Conservation (phyloP, 1,139 yeast species). For the Geotrichum restrictum region DNA sequence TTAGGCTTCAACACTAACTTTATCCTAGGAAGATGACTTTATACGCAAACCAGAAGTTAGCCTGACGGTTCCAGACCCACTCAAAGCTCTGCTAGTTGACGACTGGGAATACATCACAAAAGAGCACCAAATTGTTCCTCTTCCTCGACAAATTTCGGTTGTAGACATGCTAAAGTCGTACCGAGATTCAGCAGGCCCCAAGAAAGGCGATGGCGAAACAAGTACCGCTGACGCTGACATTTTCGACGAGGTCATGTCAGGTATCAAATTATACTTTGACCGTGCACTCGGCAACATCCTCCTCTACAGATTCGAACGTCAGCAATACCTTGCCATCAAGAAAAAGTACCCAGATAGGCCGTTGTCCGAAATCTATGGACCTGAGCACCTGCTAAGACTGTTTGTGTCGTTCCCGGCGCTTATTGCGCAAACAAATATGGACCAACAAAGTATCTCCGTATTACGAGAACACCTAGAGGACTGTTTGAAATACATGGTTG, state of each 20-base stretch:
- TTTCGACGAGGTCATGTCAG: constrained; percentile 61
- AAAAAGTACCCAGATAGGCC: constrained; percentile 41
- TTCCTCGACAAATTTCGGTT: constrained; percentile 58
- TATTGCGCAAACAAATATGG: constrained; percentile 76
- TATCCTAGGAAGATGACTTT: constrained; percentile 38
- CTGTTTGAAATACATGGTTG: constrained; percentile 48
- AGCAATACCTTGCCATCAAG: constrained; percentile 64
- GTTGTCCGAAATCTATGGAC: constrained; percentile 60
- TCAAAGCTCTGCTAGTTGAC: constrained; percentile 72
- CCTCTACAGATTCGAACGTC: constrained; percentile 78
- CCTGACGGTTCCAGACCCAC: constrained; percentile 55
- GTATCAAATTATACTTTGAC: constrained; percentile 74
- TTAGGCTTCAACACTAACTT: neutral
- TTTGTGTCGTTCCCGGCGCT: constrained; percentile 77
- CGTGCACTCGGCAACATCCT: constrained; percentile 66
- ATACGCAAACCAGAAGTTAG: constrained; percentile 49
- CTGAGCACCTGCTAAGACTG: constrained; percentile 69
- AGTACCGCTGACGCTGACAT: constrained; percentile 46
- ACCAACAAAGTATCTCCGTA: constrained; percentile 61
- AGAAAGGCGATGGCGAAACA: neutral
- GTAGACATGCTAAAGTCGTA: constrained; percentile 51
- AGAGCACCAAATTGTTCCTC: constrained; percentile 56
- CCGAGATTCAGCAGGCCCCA: constrained; percentile 26
- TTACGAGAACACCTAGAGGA: constrained; percentile 53
- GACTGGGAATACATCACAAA: constrained; percentile 93